These are phyloP conservation scores for Lathyrus oleraceus DNA, from an alignment of 306 rosid genomes.

Conservation along the genomic window DNA sequence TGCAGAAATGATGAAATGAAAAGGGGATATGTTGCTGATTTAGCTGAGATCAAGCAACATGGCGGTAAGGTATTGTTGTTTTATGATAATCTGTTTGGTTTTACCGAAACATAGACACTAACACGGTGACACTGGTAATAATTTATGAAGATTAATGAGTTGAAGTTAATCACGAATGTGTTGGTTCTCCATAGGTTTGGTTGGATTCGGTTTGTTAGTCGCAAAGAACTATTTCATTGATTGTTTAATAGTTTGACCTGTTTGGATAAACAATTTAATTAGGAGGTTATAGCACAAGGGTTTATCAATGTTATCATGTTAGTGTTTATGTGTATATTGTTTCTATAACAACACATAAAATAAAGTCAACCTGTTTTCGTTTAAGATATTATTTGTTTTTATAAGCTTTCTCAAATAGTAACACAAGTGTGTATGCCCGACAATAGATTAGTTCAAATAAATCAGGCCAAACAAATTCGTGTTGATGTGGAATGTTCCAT, in stretches of 20 bases:
- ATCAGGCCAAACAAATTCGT: not conserved
- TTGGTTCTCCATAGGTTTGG: not conserved
- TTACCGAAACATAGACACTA: no score
- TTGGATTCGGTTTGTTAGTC: not conserved
- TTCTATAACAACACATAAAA: not conserved
- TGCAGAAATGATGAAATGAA: constrained; percentile 90
- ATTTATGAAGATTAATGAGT: no score
- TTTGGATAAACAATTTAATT: not conserved
- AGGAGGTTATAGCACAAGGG: not conserved
- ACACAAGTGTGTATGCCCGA: not conserved
- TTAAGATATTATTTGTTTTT: not conserved
- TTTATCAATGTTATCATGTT: not conserved
- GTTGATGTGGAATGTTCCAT: constrained; percentile 11
- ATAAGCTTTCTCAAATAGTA: not conserved
- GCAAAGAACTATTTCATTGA: not conserved
- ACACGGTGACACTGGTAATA: no score
- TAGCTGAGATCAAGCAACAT: constrained; percentile 66
- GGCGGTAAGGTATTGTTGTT: constrained; percentile 75
- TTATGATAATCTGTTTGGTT: not conserved
- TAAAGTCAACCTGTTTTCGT: not conserved
- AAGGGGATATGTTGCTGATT: constrained; percentile 84
- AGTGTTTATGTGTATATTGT: not conserved
- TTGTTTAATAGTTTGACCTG: not conserved
- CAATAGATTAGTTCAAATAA: not conserved
- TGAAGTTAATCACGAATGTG: no score